These are phyloP conservation scores for Rhizoclosmatium globosum DNA, from an alignment of 192 early-diverging fungal genomes.

Conservation along the genomic window DNA sequence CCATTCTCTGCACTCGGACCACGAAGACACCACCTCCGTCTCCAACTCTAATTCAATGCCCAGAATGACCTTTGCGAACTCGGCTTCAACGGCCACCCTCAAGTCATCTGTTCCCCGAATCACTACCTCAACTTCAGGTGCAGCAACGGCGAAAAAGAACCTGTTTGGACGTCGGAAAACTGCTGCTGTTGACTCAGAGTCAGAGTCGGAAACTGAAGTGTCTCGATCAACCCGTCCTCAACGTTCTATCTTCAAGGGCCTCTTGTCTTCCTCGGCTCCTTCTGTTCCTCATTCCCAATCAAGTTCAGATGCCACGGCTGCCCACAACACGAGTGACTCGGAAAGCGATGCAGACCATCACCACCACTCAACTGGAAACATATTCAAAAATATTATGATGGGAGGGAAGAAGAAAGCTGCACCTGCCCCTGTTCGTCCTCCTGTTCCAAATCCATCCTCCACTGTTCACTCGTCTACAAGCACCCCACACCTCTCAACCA, in stretches of 20 bases:
- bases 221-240: not conserved
- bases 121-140: too few relatives aligned
- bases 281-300: not conserved
- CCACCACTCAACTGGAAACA: constrained; percentile 1
- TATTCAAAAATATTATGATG: constrained; percentile 52
- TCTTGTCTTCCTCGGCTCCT: not conserved
- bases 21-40: too few relatives aligned
- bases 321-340: not conserved
- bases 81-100: too few relatives aligned
- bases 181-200: not conserved
- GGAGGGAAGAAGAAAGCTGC: constrained; percentile 7
- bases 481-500: not conserved
- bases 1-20: not conserved
- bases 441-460: not conserved
- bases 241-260: not conserved
- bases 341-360: constrained; percentile 15
- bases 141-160: too few relatives aligned
- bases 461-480: not conserved
- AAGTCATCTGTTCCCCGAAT: too few relatives aligned
- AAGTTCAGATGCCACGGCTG: not conserved
- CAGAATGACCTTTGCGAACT: too few relatives aligned
- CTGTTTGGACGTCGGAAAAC: not conserved
- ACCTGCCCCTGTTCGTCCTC: not conserved
- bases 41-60: too few relatives aligned
- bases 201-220: not conserved